These are phyloP conservation scores for Colletotrichum orchidophilum DNA, from an alignment of 2,329 filamentous ascomycete species.

Conservation along the genomic window DNA sequence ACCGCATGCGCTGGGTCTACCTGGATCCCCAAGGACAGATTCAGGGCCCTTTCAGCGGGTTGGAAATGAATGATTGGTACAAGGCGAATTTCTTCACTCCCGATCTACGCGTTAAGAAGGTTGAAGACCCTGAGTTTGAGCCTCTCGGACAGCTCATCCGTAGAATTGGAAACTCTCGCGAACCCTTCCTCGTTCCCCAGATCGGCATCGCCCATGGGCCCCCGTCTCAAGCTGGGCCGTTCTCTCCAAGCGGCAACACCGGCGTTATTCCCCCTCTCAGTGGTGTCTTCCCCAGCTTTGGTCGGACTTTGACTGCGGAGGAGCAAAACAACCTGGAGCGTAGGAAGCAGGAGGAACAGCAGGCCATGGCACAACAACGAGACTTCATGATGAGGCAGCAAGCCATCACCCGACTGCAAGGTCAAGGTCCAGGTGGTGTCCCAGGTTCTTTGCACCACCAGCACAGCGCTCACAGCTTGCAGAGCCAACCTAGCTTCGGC, in stretches of 20 bases:
- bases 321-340: slow-evolving; percentile 98
- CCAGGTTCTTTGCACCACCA: slow-evolving; percentile 79
- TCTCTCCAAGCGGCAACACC: slow-evolving; percentile 60
- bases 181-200: slow-evolving; percentile 96
- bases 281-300: slow-evolving; percentile 94
- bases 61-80: slow-evolving; percentile 99
- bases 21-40: slow-evolving; percentile 91
- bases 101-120: slow-evolving; percentile 92
- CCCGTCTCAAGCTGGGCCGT: slow-evolving; percentile 54
- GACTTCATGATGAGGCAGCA: slow-evolving; percentile 92
- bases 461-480: slow-evolving; percentile 92
- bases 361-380: slow-evolving; percentile 93
- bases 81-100: slow-evolving; percentile 98
- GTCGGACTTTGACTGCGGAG: slow-evolving; percentile 93
- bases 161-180: slow-evolving; percentile 94
- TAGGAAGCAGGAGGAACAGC: slow-evolving; percentile 97
- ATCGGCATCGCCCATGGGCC: slow-evolving; percentile 94
- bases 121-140: slow-evolving; percentile 94
- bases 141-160: slow-evolving; percentile 93
- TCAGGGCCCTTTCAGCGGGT: slow-evolving; percentile 92
- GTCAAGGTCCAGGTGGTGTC: slow-evolving; percentile 38
- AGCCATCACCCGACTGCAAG: slow-evolving; percentile 67
- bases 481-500: slow-evolving; percentile 96
- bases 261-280: slow-evolving; percentile 88
- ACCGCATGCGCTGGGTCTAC: slow-evolving; percentile 98